Base-by-base conservation (phyloP, 352 stramenopile species). In the Phytopythium aichiense region DNA sequence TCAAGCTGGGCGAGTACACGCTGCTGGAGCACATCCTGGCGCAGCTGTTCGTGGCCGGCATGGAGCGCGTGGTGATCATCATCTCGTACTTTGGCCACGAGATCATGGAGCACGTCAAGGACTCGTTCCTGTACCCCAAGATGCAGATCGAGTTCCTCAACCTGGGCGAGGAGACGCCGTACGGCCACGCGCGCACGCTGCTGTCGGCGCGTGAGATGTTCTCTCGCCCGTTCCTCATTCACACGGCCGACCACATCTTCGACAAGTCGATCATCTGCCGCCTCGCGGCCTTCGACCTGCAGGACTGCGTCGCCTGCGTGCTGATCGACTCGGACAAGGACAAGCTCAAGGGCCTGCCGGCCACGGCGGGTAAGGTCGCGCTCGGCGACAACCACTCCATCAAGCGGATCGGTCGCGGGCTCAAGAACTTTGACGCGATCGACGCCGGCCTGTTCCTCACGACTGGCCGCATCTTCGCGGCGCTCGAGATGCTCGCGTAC, bases 211-310 rank as follows among this genome's bases (percentile, higher is more conserved):
- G 84, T 50, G 74, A 91, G 48, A 87, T 92, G 76, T 94, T 94
- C 60, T 66, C 71, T 1, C 80, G 85, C n/a, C 82, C 80, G 8
- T 95, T 95, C 63, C 65, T 95, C 45, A 93, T 95, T 63, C 86
- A 95, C 70, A 92, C 86, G 55, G 80, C 86, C 4, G 84, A 95
- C 60, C 86, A 92, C 65, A 82, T 95, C 61, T 92, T 95, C 54
- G 84, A 95, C 69, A 79, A 87, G 60, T 72, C 74, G 2, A 87
- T 94, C 35, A 79, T 94, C 33, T 64, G 57, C 35, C 77, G 79
- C 11, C 69, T 94, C 65, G 83, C 83, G 20, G 77, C 79, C 42
- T 94, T 91, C 46, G 73, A 94, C 28, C 64, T 91, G 1, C 70
- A 89, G 56, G 79, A 87, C 15, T 88, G 72, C 45, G 80, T 92